Base-by-base conservation (phyloP, 2,329 filamentous ascomycete genomes). In the Phaeosphaeriaceae sp. region DNA sequence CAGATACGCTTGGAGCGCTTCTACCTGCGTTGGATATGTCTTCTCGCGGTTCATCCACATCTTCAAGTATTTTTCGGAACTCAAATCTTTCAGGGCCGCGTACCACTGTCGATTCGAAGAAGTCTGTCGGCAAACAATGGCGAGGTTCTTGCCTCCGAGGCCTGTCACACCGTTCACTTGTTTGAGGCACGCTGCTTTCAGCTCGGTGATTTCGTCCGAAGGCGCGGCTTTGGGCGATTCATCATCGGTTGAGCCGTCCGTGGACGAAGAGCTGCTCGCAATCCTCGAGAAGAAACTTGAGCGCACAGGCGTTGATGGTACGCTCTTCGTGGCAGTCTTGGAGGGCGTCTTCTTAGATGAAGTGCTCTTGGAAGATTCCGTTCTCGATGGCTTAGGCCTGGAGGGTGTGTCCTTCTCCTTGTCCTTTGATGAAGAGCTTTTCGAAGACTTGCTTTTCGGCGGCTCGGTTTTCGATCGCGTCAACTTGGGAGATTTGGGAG, bases 41-140 rank as follows among this genome's bases (percentile, higher is more conserved):
- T 63, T 64, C 26, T 60, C 56, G 12, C 55, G 55, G 18, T 67
- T 64, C 61, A 60, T 67, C 64, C 64, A 67, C 63, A 66, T 64
- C 45, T 65, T 66, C 26, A 67, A 45, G 30, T 67, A 67, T 43
- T 66, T 67, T 38, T 64, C 64, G 7, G 56, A 53, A n/a, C 50
- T 48, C 13, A 48, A 21, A 16, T 67, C 64, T 33, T 67, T 67
- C 7, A 67, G 48, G 2, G 64, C 64, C 0, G 57, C 64, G 41
- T 67, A 67, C 61, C 63, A 67, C 50, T 52, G 13, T 58, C 57
- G 1, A 34, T 50, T 18, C 20, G 42, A 38, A 9, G 60, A 64
- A 2, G 60, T 56, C 36, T 67, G 60, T 38, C 60, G 60, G 28
- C 61, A 41, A 6, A 55, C 54, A 17, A 67, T 46, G 0, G 61